phyloP scores from a whole-genome alignment of 2,329 filamentous ascomycete species.

The Cladosporium sp. region DNA sequence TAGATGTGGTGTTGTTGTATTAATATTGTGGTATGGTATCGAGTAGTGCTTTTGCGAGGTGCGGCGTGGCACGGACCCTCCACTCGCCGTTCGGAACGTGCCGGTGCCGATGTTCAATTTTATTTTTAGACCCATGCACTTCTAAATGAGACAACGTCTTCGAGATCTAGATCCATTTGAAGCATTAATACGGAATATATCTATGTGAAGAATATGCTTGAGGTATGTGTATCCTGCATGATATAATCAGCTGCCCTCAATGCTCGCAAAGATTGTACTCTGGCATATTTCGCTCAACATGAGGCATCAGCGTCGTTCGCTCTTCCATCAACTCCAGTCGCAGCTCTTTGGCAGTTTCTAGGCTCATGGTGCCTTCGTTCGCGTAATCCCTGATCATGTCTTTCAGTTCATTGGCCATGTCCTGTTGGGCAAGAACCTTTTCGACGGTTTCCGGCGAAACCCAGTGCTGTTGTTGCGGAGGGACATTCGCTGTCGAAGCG shows the following conservation, averaged over 20 bases:
- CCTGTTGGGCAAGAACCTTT: conserved; percentile 16
- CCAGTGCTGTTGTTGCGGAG: conserved; percentile 49
- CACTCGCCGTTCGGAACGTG: no score
- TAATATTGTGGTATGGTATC: no score
- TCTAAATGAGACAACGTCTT: no score
- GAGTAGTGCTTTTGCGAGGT: no score
- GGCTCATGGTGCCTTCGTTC: conserved; percentile 25
- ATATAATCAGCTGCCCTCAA: conserved; percentile 11
- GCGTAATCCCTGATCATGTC: conserved; percentile 25
- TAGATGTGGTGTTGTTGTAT: no score
- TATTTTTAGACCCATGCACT: no score
- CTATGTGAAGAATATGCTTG: no score
- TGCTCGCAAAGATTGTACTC: conserved; percentile 30
- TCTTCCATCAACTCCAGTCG: conserved; percentile 31
- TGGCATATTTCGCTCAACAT: conserved; percentile 10
- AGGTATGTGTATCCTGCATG: no score
- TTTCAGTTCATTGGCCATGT: conserved; percentile 26
- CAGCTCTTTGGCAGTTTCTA: conserved; percentile 26
- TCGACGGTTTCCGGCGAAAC: conserved; percentile 23
- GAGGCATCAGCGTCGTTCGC: conserved; percentile 19
- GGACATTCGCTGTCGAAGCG: conserved; percentile 49
- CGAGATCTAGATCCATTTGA: no score
- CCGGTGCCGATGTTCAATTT: no score
- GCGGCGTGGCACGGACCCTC: no score
- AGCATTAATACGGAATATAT: no score